A percentile compares a stretch with the other conserved stretches of the same genome.
Evolutionary conservation across 768 basidiomycete species (phyloP).

Genomic region (Mycena floridula): DNA sequence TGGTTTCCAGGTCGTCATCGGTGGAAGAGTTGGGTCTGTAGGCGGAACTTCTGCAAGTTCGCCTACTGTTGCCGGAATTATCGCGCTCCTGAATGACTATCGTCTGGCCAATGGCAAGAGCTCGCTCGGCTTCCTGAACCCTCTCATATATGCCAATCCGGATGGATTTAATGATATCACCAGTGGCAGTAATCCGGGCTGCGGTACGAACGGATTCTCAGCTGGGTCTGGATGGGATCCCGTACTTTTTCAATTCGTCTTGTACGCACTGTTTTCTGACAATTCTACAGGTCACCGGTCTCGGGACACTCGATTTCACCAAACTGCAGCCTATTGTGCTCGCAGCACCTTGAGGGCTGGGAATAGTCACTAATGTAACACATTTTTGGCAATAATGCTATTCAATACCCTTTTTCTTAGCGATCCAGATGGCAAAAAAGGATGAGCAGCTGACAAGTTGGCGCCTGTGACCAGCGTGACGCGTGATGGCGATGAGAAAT

Average conservation of each 20-base stretch:
- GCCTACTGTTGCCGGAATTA: conserved; percentile 54
- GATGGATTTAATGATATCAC: conserved; percentile 52
- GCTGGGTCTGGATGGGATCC: conserved; percentile 48
- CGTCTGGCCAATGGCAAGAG: conserved; percentile 39
- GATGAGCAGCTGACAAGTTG: too few relatives aligned
- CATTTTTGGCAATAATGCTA: too few relatives aligned
- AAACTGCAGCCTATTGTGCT: conserved; percentile 41
- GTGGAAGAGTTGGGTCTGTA: conserved; percentile 33
- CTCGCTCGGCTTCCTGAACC: conserved; percentile 58
- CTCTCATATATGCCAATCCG: conserved; percentile 34
- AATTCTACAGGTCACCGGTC: conserved; percentile 43
- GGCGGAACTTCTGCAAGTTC: conserved; percentile 55
- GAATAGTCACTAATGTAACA: too few relatives aligned
- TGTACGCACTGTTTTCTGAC: not conserved
- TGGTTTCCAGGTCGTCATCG: conserved; percentile 54
- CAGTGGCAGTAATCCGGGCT: conserved; percentile 60
- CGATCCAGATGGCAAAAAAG: too few relatives aligned
- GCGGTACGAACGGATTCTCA: conserved; percentile 42
- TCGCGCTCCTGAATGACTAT: conserved; percentile 58
- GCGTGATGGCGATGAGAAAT: too few relatives aligned
- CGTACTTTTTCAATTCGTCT: conserved; percentile 25
- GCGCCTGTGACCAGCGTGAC: too few relatives aligned
- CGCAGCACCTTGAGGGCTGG: too few relatives aligned
- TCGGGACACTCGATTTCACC: conserved; percentile 57
- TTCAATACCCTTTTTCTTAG: too few relatives aligned